Base-by-base conservation (phyloP, 164 flowering plant genomes). In the Liriodendron chinense region DNA sequence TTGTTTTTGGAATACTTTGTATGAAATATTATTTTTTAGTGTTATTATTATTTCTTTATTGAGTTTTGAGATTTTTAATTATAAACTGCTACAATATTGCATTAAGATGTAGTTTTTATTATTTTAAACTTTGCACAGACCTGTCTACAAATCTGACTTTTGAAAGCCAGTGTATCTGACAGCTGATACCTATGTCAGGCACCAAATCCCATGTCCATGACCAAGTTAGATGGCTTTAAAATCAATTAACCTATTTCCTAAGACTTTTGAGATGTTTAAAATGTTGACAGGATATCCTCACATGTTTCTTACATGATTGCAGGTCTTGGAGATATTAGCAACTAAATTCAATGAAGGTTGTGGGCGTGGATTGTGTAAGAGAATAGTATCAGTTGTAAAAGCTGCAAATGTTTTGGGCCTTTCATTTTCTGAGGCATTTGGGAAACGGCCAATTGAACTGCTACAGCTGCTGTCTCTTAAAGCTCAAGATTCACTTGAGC, bases 401-500 rank as follows among this genome's bases (percentile, higher is more conserved):
- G 92, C 94, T 79, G 99, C 98, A 74, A 91, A 90, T 79, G 82
- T 92, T 28, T 83, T 96, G 84, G 97, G 91, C 57, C 84, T 94
- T 80, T 77, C 92, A 47, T 96, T 96, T 82, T 77, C 86, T 43
- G 99, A 96, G 88, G 99, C 98, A 70, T 94, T 87, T 82, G 84
- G 79, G 48, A 94, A 94, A 83, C 93, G 85, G 74, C 98, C 99
- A 61, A 81, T 92, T 75, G 99, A 96, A 78, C 81, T 96, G 76
- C 84, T 96, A 21, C 98, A 92, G 85, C 81, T 96, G 76, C 95
- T 94, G 79, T 92, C 96, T 76, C 98, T 96, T 65, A 96, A 96
- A 86, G 99, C 99, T n/a, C 99, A 96, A 82, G 98, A 96, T 69
- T 96, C 99, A 34, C 90, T 92, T 84, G 98, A 92, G 79, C 98